Conservation (phyloP, 2,329 filamentous ascomycete genomes). For the Penicillium sp. region DNA sequence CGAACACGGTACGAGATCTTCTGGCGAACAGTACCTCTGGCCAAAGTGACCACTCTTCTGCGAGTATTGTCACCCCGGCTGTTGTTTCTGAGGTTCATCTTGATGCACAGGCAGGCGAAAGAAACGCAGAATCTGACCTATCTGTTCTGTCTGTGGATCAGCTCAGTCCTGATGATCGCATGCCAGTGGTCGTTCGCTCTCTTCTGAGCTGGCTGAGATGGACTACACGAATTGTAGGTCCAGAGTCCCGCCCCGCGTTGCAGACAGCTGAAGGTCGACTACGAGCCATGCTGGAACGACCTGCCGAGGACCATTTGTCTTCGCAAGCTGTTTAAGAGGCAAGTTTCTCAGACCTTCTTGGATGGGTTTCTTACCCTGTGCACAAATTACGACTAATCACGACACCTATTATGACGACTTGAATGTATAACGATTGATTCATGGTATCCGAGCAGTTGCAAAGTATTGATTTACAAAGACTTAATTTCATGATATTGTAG, state of each 20-base stretch:
- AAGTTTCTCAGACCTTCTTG: not conserved
- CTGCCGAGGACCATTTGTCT: not conserved
- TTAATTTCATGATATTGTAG: not conserved
- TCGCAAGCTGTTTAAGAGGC: not conserved
- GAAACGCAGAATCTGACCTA: not conserved
- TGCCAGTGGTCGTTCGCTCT: slow-evolving; percentile 31
- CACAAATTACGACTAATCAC: slow-evolving; percentile 9
- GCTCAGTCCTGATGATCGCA: not conserved
- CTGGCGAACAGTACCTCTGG: slow-evolving; percentile 20
- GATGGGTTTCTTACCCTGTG: not conserved
- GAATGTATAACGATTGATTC: not conserved
- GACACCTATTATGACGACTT: slow-evolving; percentile 11
- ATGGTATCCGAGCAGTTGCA: not conserved
- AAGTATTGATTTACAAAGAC: not conserved
- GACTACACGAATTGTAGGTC: slow-evolving; percentile 20
- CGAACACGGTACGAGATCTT: slow-evolving; percentile 29
- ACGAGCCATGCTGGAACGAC: slow-evolving; percentile 35
- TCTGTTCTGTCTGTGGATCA: not conserved
- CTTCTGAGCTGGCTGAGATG: slow-evolving; percentile 36
- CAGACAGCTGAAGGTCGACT: slow-evolving; percentile 38
- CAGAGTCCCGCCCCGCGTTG: slow-evolving; percentile 16
- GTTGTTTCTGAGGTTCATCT: slow-evolving; percentile 41
- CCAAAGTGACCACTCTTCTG: slow-evolving; percentile 11
- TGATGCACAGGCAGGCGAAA: slow-evolving; percentile 33
- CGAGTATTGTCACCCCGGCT: slow-evolving; percentile 35